Base-by-base conservation (phyloP, 306 rosid genomes). In the Dicorynia guianensis region DNA sequence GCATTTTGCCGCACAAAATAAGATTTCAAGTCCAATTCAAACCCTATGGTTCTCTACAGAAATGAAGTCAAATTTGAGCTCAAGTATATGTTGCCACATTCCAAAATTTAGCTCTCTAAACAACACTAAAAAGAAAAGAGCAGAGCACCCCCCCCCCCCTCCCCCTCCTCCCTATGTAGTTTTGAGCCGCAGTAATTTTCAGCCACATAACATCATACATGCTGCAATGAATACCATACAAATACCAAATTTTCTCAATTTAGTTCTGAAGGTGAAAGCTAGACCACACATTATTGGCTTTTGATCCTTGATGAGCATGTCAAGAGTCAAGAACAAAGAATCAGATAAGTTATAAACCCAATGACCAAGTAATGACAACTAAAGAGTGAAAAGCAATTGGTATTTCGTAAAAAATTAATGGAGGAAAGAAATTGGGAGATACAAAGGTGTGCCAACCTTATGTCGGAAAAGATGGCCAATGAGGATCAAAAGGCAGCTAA, bases 1-100 rank as follows among this genome's bases (percentile, higher is more conserved):
- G 75, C 75, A 72, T 57, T 63, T 63, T 34, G 55, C 52, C 64
- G 46, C 53, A 72, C 18, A 35, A 64, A 18, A 35, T 39, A 65
- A 35, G 62, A 61, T 64, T 72, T 71, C 11, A 11, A 43, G 18
- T 52, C 19, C 40, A 13, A 25, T 11, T 42, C 18, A 57, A 9
- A 68, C 50, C 43, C 14, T 36, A 17, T 14, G 15, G 54, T 25
- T 43, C 11, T 18, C 4, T n/a, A 30, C 57, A 49, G 46, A 69
- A 60, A 46, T 33, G 30, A 25, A 68, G 59, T 46, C 17, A 49
- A 62, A 39, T 40, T 7, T 69, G 17, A 77, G 48, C 15, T 42
- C 39, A 60, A 2, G 58, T 40, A 49, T 33, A 38, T 53, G 56
- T 15, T 20, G 30, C n/a, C 11, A 10, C 50, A 66, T 36, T 11